phyloP scores from a whole-genome alignment of 306 rosid species.

The Crataegus laevigata region DNA sequence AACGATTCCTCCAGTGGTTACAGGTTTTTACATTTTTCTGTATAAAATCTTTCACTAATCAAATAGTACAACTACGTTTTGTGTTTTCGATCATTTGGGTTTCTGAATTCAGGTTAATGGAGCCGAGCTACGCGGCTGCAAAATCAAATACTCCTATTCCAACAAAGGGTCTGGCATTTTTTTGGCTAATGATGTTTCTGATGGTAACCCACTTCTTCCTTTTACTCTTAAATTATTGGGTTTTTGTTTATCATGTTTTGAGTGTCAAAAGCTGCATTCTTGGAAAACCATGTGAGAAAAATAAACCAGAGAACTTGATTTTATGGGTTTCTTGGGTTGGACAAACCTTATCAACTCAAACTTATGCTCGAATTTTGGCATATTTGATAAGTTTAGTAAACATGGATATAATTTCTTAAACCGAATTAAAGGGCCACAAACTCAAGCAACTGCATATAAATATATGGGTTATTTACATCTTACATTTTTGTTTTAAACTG shows the following conservation, averaged over 20 bases:
- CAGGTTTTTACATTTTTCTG: constrained; percentile 32
- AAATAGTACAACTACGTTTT: background rate
- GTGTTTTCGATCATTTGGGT: constrained; percentile 16
- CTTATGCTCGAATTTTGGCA: background rate
- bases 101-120: constrained; percentile 55
- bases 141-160: constrained; percentile 64
- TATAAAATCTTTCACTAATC: background rate
- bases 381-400: background rate
- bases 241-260: background rate
- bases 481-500: background rate
- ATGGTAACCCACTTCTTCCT: constrained; percentile 43
- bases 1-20: constrained; percentile 65
- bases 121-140: constrained; percentile 68
- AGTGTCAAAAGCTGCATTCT: background rate
- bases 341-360: background rate
- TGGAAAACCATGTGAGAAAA: background rate
- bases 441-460: background rate
- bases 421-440: background rate
- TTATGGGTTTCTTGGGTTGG: background rate
- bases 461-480: background rate
- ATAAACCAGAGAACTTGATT: background rate
- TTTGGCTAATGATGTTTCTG: constrained; percentile 45
- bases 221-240: background rate
- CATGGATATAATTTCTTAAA: background rate
- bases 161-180: constrained; percentile 83